Evolutionary conservation across 441 rosid species (phyloP), one percentile per base, ranked within the genome.

Genomic region (Codiaeum variegatum): DNA sequence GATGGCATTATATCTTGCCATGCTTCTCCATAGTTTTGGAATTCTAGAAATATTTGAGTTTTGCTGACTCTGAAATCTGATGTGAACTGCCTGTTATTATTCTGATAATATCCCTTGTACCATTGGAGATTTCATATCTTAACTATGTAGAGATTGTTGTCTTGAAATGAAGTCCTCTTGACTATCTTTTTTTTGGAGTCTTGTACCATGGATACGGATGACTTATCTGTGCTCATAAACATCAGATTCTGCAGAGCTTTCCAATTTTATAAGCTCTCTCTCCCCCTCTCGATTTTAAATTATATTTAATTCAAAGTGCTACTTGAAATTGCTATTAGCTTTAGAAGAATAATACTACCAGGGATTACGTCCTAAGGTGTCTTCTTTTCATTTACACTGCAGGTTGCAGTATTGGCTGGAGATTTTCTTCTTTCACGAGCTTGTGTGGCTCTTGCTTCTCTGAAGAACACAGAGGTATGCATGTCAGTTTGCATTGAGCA

Each of bases 371-470:
- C 19, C 42, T 40, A 6, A 16, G 24, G 62, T 26, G 71, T 58
- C 38, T 38, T 26, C 58, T 10, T 19, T 80, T 51, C 31, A 47
- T 66, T 72, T 69, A 11, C 69, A 13, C 72, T 85, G 83, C 87
- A 89, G 96, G 84, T 92, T 69, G 84, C 99, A n/a, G 97, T 91
- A 36, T 76, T 95, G 83, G 97, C 97, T 23, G 97, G 99, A 74
- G 98, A 95, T 82, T 89, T 93, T 86, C 87, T 93, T 56, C 92
- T 95, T 77, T 91, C 96, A 64, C 92, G 97, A 56, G 98, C 99
- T 81, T 87, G 91, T 76, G 87, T 87, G 66, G 89, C 95, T 59
- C 91, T 91, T 72, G 98, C 99, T 76, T 75, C 98, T 79, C 79
- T 95, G 70, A 87, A 88, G 71, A 95, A 95, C 77, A 90, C 95